phyloP scores from a whole-genome alignment of 176 grass and related monocot species.

The Areca catechu region DNA sequence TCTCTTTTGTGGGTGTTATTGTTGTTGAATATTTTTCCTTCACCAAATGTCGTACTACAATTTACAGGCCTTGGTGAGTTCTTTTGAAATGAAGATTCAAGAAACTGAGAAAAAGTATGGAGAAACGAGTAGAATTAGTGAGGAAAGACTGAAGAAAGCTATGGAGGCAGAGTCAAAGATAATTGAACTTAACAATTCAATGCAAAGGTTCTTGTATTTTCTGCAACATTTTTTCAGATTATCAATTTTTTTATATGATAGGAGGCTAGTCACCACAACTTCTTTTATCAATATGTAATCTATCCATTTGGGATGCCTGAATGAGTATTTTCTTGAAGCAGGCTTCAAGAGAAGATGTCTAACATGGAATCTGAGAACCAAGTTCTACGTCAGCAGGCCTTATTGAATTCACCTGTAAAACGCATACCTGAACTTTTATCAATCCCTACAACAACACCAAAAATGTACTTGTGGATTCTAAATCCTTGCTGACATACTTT shows the following conservation, averaged over 20 bases:
- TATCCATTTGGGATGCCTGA: background rate
- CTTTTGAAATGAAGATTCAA: conserved; percentile 76
- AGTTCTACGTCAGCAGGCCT: conserved; percentile 58
- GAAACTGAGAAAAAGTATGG: conserved; percentile 88
- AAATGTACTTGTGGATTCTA: conserved; percentile 33
- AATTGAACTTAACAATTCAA: conserved; percentile 66
- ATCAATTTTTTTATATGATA: no score
- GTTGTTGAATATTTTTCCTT: no score
- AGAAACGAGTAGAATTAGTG: conserved; percentile 61
- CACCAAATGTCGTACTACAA: conserved; percentile 4
- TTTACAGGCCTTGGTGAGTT: conserved; percentile 57
- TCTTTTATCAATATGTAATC: no score
- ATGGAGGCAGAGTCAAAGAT: conserved; percentile 60
- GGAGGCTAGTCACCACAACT: no score
- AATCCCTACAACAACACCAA: conserved; percentile 47
- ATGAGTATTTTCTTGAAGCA: conserved; percentile 21
- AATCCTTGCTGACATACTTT: no score
- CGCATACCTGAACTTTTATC: conserved; percentile 34
- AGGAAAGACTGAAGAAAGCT: conserved; percentile 60
- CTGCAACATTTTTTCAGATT: background rate
- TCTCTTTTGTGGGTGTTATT: no score
- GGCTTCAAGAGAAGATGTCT: conserved; percentile 79
- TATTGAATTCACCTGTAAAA: conserved; percentile 42
- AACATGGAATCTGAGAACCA: conserved; percentile 97
- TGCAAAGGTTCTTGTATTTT: conserved; percentile 56